These are phyloP conservation scores for Candida succiphila DNA, from an alignment of 805 yeast species.

Conservation along the genomic window DNA sequence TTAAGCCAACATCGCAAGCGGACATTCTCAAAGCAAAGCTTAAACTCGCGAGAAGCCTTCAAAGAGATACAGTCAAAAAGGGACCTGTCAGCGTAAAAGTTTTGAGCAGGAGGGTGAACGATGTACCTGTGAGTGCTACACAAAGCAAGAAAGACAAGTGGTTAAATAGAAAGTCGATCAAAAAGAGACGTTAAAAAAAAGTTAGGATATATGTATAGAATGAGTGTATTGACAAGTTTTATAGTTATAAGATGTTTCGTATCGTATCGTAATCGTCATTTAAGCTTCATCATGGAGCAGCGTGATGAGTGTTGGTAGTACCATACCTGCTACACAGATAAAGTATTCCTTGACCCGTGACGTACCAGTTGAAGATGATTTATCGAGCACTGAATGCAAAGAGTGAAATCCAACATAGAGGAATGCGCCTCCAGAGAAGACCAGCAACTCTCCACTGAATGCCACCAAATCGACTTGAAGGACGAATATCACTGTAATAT, in stretches of 20 bases:
- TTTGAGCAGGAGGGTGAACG: conserved; percentile 5
- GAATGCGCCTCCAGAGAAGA: conserved; percentile 67
- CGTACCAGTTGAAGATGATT: not conserved
- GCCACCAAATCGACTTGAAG: conserved; percentile 18
- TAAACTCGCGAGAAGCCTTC: conserved; percentile 22
- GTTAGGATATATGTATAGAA: not conserved
- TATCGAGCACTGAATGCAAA: conserved; percentile 30
- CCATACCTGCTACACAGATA: conserved; percentile 18
- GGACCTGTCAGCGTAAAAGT: conserved; percentile 34
- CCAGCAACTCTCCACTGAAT: conserved; percentile 39
- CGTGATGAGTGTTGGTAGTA: conserved; percentile 16
- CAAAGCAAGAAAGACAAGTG: conserved; percentile 16
- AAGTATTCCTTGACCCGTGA: conserved; percentile 4
- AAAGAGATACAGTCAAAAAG: conserved; percentile 19
- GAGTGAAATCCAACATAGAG: conserved; percentile 63
- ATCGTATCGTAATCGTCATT: too few species aligned
- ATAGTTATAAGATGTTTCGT: too few species aligned
- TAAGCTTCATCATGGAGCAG: conserved; percentile 8
- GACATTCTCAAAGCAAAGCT: conserved; percentile 13
- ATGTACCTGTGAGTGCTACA: conserved; percentile 14
- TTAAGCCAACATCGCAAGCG: conserved; percentile 8
- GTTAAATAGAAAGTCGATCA: conserved; percentile 13
- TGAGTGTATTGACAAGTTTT: too few species aligned
- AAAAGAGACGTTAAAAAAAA: not conserved
- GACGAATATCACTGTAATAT: conserved; percentile 8